A percentile compares a stretch with the other conserved stretches of the same genome.
Conservation (phyloP, 2,329 filamentous ascomycete species). For the Verticillium isaacii region DNA sequence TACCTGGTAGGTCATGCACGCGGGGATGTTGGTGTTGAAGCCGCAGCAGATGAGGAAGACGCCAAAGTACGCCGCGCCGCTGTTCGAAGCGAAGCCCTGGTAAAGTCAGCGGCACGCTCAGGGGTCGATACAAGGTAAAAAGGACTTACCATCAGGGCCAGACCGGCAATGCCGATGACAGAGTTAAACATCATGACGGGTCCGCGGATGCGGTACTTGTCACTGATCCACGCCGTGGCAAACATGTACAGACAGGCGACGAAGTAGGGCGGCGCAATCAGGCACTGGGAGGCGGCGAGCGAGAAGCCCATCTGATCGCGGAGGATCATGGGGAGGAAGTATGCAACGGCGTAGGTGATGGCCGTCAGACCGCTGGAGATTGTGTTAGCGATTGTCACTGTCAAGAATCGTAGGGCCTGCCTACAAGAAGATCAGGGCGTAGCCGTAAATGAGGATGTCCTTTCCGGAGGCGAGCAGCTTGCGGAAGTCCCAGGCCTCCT, state of each 20-base stretch:
- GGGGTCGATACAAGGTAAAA: too few species aligned
- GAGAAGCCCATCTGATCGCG: constrained; percentile 21
- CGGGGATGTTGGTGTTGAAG: constrained; percentile 6
- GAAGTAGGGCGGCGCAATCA: constrained; percentile 55
- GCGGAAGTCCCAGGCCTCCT: constrained; percentile 61
- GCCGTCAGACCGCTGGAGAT: neutral
- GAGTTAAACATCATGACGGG: constrained; percentile 60
- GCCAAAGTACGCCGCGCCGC: constrained; percentile 60
- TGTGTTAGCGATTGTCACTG: neutral
- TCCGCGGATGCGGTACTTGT: constrained; percentile 58
- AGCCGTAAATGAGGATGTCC: neutral
- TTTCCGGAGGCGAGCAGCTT: constrained; percentile 35
- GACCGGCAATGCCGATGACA: constrained; percentile 58
- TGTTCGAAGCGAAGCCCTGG: constrained; percentile 39
- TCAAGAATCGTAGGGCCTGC: neutral
- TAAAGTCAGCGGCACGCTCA: neutral
- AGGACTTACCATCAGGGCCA: constrained; percentile 48
- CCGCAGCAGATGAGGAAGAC: constrained; percentile 46
- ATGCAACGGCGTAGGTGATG: constrained; percentile 33
- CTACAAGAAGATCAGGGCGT: constrained; percentile 1
- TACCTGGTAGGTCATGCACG: constrained; percentile 2
- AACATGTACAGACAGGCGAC: constrained; percentile 60
- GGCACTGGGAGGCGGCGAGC: constrained; percentile 22
- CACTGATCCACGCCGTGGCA: constrained; percentile 57
- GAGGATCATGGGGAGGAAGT: constrained; percentile 56